Evolutionary conservation across 1,284 basidiomycete genomes (phyloP), one percentile per base, ranked within the genome.

Genomic region (Fistulinella staudtii): DNA sequence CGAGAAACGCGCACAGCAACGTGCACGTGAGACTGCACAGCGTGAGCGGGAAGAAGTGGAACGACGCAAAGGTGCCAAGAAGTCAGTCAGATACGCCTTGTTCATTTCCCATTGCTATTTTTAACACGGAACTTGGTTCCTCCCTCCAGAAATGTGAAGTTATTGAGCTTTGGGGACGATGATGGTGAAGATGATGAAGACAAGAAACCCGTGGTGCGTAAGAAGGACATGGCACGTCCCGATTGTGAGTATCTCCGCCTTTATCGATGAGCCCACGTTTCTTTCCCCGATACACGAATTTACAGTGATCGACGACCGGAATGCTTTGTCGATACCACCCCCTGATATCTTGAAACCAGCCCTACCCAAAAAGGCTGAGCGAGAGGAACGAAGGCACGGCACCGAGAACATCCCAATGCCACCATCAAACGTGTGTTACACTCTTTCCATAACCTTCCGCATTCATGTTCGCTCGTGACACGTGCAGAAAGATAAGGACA

Each of bases 131-230:
- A 35, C 24, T 17, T 29, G 31, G 17, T 11, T 28, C n/a, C n/a
- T n/a, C n/a, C n/a, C n/a, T 41, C 20, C 49, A 96, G 92, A 64
- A 90, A 97, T 55, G 87, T 89, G 4, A 87, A 85, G 41, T 66
- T 97, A 10, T 66, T 96, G 43, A 93, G 90, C 41, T 97, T 97
- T 63, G 92, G 85, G 14, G 87, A 75, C 6, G 88, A 91, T 23
- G 89, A 85, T 44, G 87, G 78, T 18, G 75, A 58, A 17, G 54
- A 47, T 9, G 76, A 68, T n/a, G 80, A 74, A 36, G 74, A 75
- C 17, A 71, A 71, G 4, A 76, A 76, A 38, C 59, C 70, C 5
- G 59, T 72, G 3, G 57, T 67, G 2, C 73, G 81, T 51, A 84
- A 82, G 71, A 93, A 91, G 63, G 76, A 82, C 1, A 86, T 93